A percentile compares a stretch with the other conserved stretches of the same genome.
phyloP scores from a whole-genome alignment of 2,329 filamentous ascomycete species.

The Didymella arachidicola region DNA sequence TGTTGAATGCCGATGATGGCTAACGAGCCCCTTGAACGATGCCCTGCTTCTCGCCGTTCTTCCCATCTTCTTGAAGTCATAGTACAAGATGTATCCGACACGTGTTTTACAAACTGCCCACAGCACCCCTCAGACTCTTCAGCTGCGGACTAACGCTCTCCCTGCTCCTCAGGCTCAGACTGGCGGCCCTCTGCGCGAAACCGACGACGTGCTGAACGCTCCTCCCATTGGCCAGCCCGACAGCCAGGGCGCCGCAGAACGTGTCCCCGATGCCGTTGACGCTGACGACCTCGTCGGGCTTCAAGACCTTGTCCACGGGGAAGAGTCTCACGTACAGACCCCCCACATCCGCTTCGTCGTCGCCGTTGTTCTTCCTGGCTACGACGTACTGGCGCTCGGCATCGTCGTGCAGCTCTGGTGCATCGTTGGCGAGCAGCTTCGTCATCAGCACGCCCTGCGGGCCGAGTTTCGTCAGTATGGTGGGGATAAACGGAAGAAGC shows the following conservation, averaged over 20 bases:
- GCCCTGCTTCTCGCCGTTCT: too few relatives aligned
- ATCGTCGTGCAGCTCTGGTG: conserved; percentile 70
- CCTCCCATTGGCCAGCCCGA: conserved; percentile 70
- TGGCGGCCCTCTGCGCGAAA: conserved; percentile 81
- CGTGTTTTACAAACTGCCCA: not conserved
- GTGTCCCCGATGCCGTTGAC: conserved; percentile 97
- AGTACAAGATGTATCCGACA: too few relatives aligned
- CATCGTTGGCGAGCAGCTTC: conserved; percentile 70
- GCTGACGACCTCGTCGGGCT: conserved; percentile 73
- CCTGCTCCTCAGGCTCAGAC: conserved; percentile 76
- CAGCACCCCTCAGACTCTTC: conserved; percentile 36
- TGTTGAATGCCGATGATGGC: too few relatives aligned
- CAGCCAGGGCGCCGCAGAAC: conserved; percentile 84
- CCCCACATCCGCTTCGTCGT: conserved; percentile 60
- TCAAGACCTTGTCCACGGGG: conserved; percentile 69
- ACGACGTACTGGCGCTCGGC: conserved; percentile 75
- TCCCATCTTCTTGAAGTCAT: too few relatives aligned
- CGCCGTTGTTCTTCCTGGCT: conserved; percentile 61
- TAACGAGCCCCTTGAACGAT: too few relatives aligned
- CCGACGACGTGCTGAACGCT: conserved; percentile 70
- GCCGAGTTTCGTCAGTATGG: conserved; percentile 85
- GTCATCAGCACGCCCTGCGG: conserved; percentile 77
- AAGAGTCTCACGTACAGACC: conserved; percentile 84
- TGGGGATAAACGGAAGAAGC: conserved; percentile 86
- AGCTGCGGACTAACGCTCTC: conserved; percentile 74